Evolutionary conservation across 2,329 filamentous ascomycete species (phyloP).

Genomic region (Ascochyta lentis): DNA sequence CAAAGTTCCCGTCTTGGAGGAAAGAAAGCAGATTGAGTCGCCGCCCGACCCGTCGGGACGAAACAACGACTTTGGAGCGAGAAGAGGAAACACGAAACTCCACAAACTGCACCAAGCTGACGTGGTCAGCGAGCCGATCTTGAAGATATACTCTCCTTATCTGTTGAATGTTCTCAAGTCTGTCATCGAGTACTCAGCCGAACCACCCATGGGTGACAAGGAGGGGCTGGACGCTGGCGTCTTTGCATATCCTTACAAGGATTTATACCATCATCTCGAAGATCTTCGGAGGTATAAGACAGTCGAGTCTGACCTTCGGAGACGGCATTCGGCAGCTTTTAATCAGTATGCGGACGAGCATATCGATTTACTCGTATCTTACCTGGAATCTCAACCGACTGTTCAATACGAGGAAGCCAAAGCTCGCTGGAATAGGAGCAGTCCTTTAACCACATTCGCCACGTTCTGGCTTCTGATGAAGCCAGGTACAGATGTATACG

Average conservation of each 20-base stretch:
- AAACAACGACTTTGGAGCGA: no score
- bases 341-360: background rate
- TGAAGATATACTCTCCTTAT: conserved; percentile 6
- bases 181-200: conserved; percentile 3
- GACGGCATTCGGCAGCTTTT: background rate
- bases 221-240: background rate
- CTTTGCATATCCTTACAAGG: background rate
- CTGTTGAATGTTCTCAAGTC: conserved; percentile 11
- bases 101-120: background rate
- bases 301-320: background rate
- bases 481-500: conserved; percentile 18
- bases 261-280: background rate
- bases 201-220: background rate
- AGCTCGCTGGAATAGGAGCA: background rate
- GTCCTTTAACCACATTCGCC: conserved; percentile 11
- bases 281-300: background rate
- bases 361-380: background rate
- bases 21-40: background rate
- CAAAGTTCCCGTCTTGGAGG: background rate
- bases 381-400: background rate
- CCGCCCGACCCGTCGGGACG: no score
- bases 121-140: background rate
- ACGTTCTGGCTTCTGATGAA: conserved; percentile 17
- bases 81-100: background rate
- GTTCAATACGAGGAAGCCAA: background rate